Evolutionary conservation across 345 rosid species (phyloP).

Genomic region (Aethionema arabicum): DNA sequence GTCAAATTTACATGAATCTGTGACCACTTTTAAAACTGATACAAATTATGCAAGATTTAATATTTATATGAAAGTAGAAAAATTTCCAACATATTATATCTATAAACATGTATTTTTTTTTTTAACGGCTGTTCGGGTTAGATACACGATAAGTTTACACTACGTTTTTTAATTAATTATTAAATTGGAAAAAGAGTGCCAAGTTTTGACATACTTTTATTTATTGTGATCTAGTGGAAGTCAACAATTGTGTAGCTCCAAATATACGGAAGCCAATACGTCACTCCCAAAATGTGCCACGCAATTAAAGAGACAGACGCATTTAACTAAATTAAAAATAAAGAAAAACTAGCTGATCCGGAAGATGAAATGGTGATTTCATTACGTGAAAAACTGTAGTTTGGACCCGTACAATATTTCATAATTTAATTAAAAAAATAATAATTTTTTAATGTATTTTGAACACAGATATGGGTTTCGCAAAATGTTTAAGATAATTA

Average conservation of each 20-base stretch:
- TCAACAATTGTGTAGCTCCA: not conserved
- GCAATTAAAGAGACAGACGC: not conserved
- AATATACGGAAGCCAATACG: conserved; percentile 15
- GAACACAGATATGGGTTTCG: no score
- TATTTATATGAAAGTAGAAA: no score
- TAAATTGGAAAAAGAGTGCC: no score
- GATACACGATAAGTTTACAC: no score
- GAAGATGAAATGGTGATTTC: not conserved
- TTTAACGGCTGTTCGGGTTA: no score
- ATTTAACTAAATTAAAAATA: not conserved
- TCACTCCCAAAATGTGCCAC: not conserved
- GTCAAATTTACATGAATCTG: no score
- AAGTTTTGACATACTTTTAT: conserved; percentile 8
- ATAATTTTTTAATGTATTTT: no score
- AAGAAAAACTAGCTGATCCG: not conserved
- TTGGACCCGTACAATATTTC: not conserved
- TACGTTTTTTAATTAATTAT: no score
- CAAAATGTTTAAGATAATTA: conserved; percentile 7
- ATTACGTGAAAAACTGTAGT: not conserved
- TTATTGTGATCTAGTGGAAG: conserved; percentile 2
- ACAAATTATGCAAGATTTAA: no score
- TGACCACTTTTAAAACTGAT: no score
- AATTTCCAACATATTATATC: no score
- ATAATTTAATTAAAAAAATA: not conserved
- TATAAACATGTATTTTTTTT: no score